Evolutionary conservation across 108 stramenopile genomes (phyloP), one percentile per base, ranked within the genome.

Genomic region (Pseudonitzschia delicatissima): DNA sequence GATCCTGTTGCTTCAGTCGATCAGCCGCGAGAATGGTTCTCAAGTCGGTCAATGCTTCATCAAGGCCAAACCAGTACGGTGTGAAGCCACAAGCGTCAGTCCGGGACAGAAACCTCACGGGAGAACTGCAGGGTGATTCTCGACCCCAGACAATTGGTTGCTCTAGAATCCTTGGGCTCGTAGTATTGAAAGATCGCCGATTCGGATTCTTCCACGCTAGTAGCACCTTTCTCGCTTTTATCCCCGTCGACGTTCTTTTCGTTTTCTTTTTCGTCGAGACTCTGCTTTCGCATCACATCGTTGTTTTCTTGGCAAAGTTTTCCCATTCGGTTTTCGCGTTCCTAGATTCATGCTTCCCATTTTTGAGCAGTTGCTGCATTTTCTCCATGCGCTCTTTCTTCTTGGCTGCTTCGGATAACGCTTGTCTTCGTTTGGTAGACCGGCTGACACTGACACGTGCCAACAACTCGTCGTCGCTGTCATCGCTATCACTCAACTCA

Each of bases 251-350:
- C 33, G 31, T 20, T 34, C 5, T 17, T 58, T 32, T 33, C 57
- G 9, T 29, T 61, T 37, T 28, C 8, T 7, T 33, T 40, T 32
- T 26, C 37, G 21, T 17, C 33, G 2, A 3, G 20, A 27, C 31
- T 11, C 6, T 28, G 6, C 12, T 55, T 29, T 31, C 32, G 29
- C 31, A 55, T 7, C 7, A 32, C 2, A 12, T 33, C 60, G 8
- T 18, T 40, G 37, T 42, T 61, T 26, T 20, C 36, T 61, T 42
- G 11, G 17, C 40, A 37, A 26, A 61, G 23, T 40, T 21, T 37
- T 18, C 40, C 60, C 26, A 61, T 61, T 18, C 60, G 60, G n/a
- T 26, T 40, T 25, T 61, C 31, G 2, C 25, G 60, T 27, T 61
- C 21, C 50, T 2, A 48, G n/a, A 4, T 42, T 42, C 11, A 33